Base-by-base conservation (phyloP, 345 rosid species). In the Gossypium sturtianum region DNA sequence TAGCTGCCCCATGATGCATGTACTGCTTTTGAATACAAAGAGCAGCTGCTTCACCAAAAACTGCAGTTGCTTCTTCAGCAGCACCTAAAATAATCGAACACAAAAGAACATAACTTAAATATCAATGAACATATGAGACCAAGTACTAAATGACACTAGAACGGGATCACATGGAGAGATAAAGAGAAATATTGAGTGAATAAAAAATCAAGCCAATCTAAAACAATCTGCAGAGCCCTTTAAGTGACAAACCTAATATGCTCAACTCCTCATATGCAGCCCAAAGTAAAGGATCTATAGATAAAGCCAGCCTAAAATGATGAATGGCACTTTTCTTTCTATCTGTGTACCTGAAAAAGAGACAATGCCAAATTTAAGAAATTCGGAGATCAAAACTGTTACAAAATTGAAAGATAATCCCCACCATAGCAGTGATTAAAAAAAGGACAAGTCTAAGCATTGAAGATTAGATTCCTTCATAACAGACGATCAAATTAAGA, bases 211-310 rank as follows among this genome's bases (percentile, higher is more conserved):
- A 20, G 38, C 29, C 53, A 66, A 54, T 4, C 11, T 12, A 60
- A 25, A 66, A 72, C n/a, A 47, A 63, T 10, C 57, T 12, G 69
- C 61, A 17, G 54, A 8, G 12, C 63, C 72, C 54, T 48, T 65
- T 54, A 38, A 45, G 54, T 25, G 67, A 78, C 86, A 80, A 9
- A 95, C 99, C 99, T 91, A 95, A 81, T 62, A 86, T 72, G 77
- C 99, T 93, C 64, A 95, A 84, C 80, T 95, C 98, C 82, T 95
- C 98, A 64, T 90, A 95, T 62, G 99, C 98, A 66, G 88, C 87
- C 99, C 99, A 95, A 67, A 90, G 87, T 74, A 95, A 84, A 76
- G 99, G 99, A 88, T 95, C 98, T 58, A 89, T 72, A 34, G 93
- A 82, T 84, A 93, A 87, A 70, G 99, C 90, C 79, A 81, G 91